Percentiles rank a stretch among this genome's conserved stretches.
Evolutionary conservation across 2,329 filamentous ascomycete genomes (phyloP).

Genomic region (Ascomycota sp.): DNA sequence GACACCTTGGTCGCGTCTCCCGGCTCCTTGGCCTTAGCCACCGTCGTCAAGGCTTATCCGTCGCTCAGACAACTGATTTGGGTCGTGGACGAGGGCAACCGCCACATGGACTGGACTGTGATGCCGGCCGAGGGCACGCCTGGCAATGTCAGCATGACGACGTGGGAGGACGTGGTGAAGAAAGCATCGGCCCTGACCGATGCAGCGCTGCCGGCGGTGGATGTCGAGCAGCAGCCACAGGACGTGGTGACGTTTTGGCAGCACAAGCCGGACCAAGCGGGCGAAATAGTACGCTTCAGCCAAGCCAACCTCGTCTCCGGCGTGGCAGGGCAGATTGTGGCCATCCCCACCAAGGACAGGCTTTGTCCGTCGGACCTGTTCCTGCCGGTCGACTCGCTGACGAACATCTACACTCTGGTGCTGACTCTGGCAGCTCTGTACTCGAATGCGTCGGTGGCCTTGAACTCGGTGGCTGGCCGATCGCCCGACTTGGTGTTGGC

Average conservation of each 20-base stretch:
- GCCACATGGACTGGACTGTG: slow-evolving; percentile 95
- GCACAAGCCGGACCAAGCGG: slow-evolving; percentile 25
- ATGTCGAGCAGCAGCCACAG: slow-evolving; percentile 29
- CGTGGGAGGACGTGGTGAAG: slow-evolving; percentile 78
- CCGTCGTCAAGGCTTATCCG: slow-evolving; percentile 47
- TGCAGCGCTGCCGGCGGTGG: slow-evolving; percentile 42
- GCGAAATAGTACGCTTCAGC: slow-evolving; percentile 64
- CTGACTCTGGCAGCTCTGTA: slow-evolving; percentile 69
- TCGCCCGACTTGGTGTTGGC: slow-evolving; percentile 53
- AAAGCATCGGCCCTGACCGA: slow-evolving; percentile 40
- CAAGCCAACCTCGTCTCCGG: slow-evolving; percentile 76
- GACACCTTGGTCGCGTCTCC: slow-evolving; percentile 72
- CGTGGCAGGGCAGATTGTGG: slow-evolving; percentile 55
- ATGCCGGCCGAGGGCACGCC: slow-evolving; percentile 57
- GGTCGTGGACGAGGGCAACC: slow-evolving; percentile 80
- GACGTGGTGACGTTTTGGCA: slow-evolving; percentile 50
- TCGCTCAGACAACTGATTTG: slow-evolving; percentile 64
- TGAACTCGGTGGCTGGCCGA: slow-evolving; percentile 70
- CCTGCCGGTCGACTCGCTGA: slow-evolving; percentile 64
- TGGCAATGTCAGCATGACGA: slow-evolving; percentile 58
- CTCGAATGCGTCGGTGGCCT: slow-evolving; percentile 63
- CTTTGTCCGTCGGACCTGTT: slow-evolving; percentile 60
- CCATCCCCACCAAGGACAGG: slow-evolving; percentile 55
- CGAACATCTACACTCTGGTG: slow-evolving; percentile 58
- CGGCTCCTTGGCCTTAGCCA: slow-evolving; percentile 66